Base-by-base conservation (phyloP, 371 early-diverging fungal genomes). In the Fennellomyces sp. region DNA sequence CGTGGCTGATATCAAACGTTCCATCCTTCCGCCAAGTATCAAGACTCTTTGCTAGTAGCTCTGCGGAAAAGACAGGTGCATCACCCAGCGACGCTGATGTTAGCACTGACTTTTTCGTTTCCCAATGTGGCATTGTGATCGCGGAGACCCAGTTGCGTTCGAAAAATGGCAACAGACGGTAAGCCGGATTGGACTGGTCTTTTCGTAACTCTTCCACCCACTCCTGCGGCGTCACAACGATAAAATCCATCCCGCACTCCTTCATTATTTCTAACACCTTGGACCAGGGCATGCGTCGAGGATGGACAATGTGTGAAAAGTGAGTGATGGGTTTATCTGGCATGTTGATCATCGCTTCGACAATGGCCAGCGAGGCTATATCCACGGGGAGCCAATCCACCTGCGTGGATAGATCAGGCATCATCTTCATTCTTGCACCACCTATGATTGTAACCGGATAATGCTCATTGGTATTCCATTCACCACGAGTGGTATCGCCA, bases 401-500 rank as follows among this genome's bases (percentile, higher is more conserved):
- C 19, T 21, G 11, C 1, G 25, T 23, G 5, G 52, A 50, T 54
- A 58, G 49, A 6, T 13, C 47, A 2, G 28, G 56, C 42, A 64
- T 63, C 49, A 56, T 66, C 39, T 66, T 42, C 68, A 73, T 63
- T 17, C 59, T 0, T 2, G 53, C 41, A 2, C 70, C 72, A 47
- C 48, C 48, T 3, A 73, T 50, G 42, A 77, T 60, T 72, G 73
- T 68, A 2, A 75, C 38, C 5, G 81, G 75, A 33, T 59, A 73
- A 11, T 75, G 70, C 21, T 82, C 82, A 7, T 55, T 63, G 1
- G 52, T 60, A 19, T 78, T 82, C 82, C 82, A 82, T 1, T 69
- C 65, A 19, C 79, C 82, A 23, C 66, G 50, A 0, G 41, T 35
- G 13, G 71, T 64, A 33, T 78, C 75, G 13, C 78, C 78, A 29